Conservation (phyloP, 2,329 filamentous ascomycete species). For the Microdochium paspali region DNA sequence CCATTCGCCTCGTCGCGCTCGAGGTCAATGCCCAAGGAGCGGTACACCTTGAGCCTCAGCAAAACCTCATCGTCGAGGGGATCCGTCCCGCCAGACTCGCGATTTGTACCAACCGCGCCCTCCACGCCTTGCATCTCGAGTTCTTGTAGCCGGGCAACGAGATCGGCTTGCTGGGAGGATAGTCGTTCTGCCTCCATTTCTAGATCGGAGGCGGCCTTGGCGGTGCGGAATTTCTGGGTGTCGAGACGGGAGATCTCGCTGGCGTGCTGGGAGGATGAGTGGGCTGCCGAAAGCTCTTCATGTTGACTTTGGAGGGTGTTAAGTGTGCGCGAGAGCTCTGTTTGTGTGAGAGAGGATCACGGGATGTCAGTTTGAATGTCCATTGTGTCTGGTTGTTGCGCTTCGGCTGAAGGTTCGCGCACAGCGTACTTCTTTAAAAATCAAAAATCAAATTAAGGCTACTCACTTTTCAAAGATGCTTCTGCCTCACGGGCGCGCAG, state of each 20-base stretch:
- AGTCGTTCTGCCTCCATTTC: slow-evolving; percentile 95
- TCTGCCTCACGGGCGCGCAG: slow-evolving; percentile 66
- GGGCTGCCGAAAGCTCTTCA: slow-evolving; percentile 62
- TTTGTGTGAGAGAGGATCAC: slow-evolving; percentile 12
- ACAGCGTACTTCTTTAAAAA: no score
- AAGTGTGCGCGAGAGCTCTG: slow-evolving; percentile 63
- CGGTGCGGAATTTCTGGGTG: slow-evolving; percentile 86
- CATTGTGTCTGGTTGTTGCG: no score
- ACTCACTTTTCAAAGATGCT: slow-evolving; percentile 48
- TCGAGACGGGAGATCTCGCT: slow-evolving; percentile 79
- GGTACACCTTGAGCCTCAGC: slow-evolving; percentile 81
- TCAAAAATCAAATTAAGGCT: no score
- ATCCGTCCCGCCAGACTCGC: slow-evolving; percentile 14
- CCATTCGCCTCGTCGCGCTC: slow-evolving; percentile 65
- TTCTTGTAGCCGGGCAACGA: slow-evolving; percentile 68
- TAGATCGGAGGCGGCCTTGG: slow-evolving; percentile 81
- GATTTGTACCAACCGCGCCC: slow-evolving; percentile 35
- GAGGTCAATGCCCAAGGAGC: slow-evolving; percentile 82
- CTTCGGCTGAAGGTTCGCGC: no score
- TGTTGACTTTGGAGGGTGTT: slow-evolving; percentile 68
- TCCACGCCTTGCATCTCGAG: slow-evolving; percentile 83
- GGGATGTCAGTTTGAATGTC: neutral
- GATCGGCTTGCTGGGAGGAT: slow-evolving; percentile 64
- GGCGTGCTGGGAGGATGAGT: slow-evolving; percentile 74
- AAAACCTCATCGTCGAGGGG: slow-evolving; percentile 54